Percentiles rank a stretch among this genome's conserved stretches.
These are phyloP conservation scores for Chrysoporthe deuterocubensis DNA, from an alignment of 2,329 filamentous ascomycete genomes.

Conservation along the genomic window DNA sequence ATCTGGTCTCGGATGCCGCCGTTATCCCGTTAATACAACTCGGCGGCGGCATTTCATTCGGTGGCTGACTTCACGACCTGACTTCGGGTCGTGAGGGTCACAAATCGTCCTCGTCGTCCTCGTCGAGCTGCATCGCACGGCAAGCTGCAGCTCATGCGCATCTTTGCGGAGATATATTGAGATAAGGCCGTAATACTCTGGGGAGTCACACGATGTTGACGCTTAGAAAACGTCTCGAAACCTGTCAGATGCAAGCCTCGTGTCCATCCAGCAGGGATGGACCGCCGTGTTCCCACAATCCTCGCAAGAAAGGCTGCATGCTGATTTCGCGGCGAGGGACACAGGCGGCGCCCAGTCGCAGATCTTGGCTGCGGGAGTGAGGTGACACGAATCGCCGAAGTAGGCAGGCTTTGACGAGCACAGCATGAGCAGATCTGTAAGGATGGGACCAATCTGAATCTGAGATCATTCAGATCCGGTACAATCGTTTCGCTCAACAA, in stretches of 20 bases:
- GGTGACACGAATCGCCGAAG: conserved; percentile 41
- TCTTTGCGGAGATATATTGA: conserved; percentile 11
- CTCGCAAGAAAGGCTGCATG: conserved; percentile 27
- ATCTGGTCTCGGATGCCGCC: background rate
- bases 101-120: conserved; percentile 14
- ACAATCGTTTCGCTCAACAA: conserved; percentile 45
- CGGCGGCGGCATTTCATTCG: background rate
- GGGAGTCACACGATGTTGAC: conserved; percentile 9
- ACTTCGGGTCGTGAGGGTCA: background rate
- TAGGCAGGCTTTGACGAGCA: conserved; percentile 46
- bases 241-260: conserved; percentile 34
- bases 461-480: conserved; percentile 19
- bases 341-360: conserved; percentile 24
- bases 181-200: conserved; percentile 35
- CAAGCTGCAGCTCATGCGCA: conserved; percentile 11
- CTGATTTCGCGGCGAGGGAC: conserved; percentile 25
- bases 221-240: conserved; percentile 26
- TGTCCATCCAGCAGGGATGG: conserved; percentile 3
- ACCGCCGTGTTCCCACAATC: conserved; percentile 15
- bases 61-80: background rate
- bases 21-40: background rate
- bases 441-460: conserved; percentile 14
- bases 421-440: conserved; percentile 30
- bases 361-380: conserved; percentile 24
- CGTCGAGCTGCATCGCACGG: conserved; percentile 11